A percentile compares a stretch with the other conserved stretches of the same genome.
These are phyloP conservation scores for Teratosphaeria epicoccoides DNA, from an alignment of 2,329 filamentous ascomycete genomes.

Conservation along the genomic window DNA sequence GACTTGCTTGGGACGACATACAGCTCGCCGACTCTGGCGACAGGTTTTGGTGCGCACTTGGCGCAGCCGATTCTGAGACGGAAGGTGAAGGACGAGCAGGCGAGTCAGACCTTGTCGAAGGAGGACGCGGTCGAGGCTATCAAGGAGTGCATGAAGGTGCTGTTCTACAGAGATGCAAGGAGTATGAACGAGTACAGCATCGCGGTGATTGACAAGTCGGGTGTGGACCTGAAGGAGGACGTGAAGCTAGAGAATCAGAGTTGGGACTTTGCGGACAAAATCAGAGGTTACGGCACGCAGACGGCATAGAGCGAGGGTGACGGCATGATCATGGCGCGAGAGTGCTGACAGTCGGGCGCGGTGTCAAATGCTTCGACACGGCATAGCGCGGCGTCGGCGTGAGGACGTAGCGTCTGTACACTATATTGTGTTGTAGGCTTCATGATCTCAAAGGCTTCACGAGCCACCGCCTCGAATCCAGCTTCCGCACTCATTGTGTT, in stretches of 20 bases:
- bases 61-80: slow-evolving; percentile 84
- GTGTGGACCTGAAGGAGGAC: slow-evolving; percentile 72
- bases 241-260: slow-evolving; percentile 91
- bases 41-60: slow-evolving; percentile 85
- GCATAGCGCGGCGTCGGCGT: neutral
- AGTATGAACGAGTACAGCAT: slow-evolving; percentile 87
- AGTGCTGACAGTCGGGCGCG: neutral
- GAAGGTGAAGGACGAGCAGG: slow-evolving; percentile 72
- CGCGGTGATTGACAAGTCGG: slow-evolving; percentile 70
- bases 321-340: neutral
- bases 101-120: slow-evolving; percentile 58
- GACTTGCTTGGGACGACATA: slow-evolving; percentile 92
- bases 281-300: slow-evolving; percentile 91
- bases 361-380: neutral
- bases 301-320: slow-evolving; percentile 17
- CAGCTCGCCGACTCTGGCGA: slow-evolving; percentile 76
- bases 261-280: slow-evolving; percentile 94
- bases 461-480: neutral
- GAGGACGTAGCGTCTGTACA: neutral
- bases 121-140: slow-evolving; percentile 73
- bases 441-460: neutral
- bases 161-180: slow-evolving; percentile 93
- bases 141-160: slow-evolving; percentile 94
- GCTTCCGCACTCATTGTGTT: too few relatives aligned
- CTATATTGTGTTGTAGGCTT: neutral